Evolutionary conservation across 129 eudicot species (phyloP).

Genomic region (Flaveria trinervia): DNA sequence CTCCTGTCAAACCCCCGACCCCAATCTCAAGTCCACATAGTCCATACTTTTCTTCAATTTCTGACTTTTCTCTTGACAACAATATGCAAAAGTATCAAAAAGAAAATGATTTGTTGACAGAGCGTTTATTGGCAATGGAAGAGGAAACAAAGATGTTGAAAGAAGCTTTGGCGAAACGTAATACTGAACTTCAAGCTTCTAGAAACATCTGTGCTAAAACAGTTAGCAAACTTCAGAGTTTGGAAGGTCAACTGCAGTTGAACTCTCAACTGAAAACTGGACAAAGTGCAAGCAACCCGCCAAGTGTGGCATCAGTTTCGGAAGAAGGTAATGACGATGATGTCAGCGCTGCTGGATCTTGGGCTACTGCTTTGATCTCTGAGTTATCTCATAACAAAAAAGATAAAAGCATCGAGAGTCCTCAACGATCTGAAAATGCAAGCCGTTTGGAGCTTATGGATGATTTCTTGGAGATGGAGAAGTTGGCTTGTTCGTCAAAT

Average conservation of each 20-base stretch:
- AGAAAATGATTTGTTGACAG: conserved; percentile 78
- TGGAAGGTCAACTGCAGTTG: conserved; percentile 67
- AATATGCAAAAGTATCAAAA: conserved; percentile 63
- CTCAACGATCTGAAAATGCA: conserved; percentile 53
- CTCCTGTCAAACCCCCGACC: conserved; percentile 70
- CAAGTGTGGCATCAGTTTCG: conserved; percentile 71
- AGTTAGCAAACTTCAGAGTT: conserved; percentile 74
- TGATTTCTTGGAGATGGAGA: conserved; percentile 98
- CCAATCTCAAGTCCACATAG: conserved; percentile 30
- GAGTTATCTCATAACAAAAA: conserved; percentile 61
- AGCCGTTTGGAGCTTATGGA: conserved; percentile 88
- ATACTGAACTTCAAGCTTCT: conserved; percentile 85
- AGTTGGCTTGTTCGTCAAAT: conserved; percentile 64
- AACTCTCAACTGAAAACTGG: conserved; percentile 43
- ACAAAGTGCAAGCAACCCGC: conserved; percentile 58
- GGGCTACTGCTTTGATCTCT: conserved; percentile 60
- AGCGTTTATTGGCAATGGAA: conserved; percentile 72
- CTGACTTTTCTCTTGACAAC: conserved; percentile 77
- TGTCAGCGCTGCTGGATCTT: conserved; percentile 79
- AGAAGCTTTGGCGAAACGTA: conserved; percentile 92
- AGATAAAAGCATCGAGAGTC: conserved; percentile 56
- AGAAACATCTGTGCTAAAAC: conserved; percentile 88
- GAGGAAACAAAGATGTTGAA: conserved; percentile 97
- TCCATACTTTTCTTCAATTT: conserved; percentile 51
- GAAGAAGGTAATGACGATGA: conserved; percentile 90